Evolutionary conservation across 768 basidiomycete species (phyloP), one percentile per base, ranked within the genome.

Genomic region (Cystobasidium onofrii): DNA sequence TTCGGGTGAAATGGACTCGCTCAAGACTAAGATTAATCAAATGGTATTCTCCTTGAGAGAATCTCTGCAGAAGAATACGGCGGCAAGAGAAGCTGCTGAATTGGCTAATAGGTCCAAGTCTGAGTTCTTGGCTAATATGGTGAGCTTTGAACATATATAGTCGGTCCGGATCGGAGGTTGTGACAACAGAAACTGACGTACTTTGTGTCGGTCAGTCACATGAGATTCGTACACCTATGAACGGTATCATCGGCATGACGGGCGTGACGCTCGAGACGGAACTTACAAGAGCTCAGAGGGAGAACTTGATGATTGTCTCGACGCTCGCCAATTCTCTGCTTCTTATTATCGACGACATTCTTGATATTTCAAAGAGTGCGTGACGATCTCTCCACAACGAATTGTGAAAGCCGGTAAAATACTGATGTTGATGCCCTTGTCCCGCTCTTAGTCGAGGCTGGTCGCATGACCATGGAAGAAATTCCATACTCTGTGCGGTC

Each of bases 211-310:
- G 20, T 9, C 50, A 67, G 93, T 90, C 88, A 3, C 94, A 95
- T 80, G 93, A 92, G 64, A 82, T 82, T 70, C 92, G 95, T 80
- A 98, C 96, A 27, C 96, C 96, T 0, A 99, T 98, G 95, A 99
- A 98, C 80, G 95, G 96, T 79, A 98, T 98, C 81, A 97, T 97
- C 77, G 95, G 95, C 27, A 97, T 98, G 94, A 97, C 94, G 66
- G 50, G 95, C 81, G 83, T 99, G 73, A 97, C 96, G 12, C 87
- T 99, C 25, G 96, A 99, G 79, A 92, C 90, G 54, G 96, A 99
- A 80, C 82, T 99, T 77, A 96, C 93, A 75, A 83, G 95, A 76
- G 90, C 90, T 44, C 96, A 98, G 81, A 84, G 95, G 75, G 96
- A 98, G 84, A 96, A 93, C 81, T 83, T 99, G 80, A 85, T 96